phyloP scores from a whole-genome alignment of 163 green algal species.

The Volvox carteri region DNA sequence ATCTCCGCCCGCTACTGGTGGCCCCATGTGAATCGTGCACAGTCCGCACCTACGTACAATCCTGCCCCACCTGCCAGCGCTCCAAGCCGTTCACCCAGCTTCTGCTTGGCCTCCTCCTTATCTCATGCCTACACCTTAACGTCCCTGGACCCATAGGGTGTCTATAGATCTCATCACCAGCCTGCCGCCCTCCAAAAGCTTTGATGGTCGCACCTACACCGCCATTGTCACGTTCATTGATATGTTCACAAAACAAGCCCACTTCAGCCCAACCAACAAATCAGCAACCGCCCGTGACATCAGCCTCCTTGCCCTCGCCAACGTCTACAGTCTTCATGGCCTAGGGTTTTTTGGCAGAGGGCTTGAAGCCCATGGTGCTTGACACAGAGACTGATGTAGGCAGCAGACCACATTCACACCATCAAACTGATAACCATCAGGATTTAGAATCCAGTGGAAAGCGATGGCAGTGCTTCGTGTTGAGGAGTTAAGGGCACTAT shows the following conservation, averaged over 20 bases:
- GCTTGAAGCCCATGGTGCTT: no score
- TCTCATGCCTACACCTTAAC: background rate
- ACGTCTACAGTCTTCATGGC: background rate
- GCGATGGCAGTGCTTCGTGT: no score
- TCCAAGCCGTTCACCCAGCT: background rate
- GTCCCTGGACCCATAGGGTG: background rate
- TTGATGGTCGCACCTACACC: background rate
- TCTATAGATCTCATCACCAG: background rate
- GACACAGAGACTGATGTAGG: no score
- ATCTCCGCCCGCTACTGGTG: no score
- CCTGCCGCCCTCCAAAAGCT: background rate
- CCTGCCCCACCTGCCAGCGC: background rate
- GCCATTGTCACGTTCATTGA: background rate
- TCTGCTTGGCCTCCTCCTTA: background rate
- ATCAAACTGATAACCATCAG: no score
- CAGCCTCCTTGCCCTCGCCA: background rate
- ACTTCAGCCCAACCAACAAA: background rate
- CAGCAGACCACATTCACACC: no score
- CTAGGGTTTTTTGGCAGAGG: no score
- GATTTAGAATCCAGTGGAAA: no score
- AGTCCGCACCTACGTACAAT: background rate
- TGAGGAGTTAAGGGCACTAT: no score
- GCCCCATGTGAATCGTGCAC: background rate
- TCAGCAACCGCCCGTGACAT: background rate
- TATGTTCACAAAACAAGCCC: background rate